phyloP scores from a whole-genome alignment of 192 early-diverging fungal genomes.

The Umbelopsis vinacea region DNA sequence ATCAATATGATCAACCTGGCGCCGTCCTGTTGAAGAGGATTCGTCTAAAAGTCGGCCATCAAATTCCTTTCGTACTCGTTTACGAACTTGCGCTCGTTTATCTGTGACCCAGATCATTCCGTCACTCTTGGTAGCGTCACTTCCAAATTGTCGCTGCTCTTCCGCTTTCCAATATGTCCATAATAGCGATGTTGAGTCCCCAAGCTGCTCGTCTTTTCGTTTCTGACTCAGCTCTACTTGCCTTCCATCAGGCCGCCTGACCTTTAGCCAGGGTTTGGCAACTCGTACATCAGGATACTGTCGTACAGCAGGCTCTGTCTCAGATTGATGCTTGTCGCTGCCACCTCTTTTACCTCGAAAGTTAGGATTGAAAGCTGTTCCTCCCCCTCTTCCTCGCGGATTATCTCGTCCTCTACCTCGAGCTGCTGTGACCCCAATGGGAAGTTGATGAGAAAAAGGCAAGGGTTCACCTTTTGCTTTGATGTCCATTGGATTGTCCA shows the following conservation, averaged over 20 bases:
- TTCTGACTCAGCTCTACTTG: constrained; percentile 13
- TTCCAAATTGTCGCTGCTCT: constrained; percentile 12
- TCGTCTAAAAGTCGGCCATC: constrained; percentile 14
- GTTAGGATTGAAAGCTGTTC: not conserved
- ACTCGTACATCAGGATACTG: constrained; percentile 19
- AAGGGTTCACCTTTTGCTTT: not conserved
- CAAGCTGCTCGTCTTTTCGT: constrained; percentile 22
- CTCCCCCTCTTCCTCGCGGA: not conserved
- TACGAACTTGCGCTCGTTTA: constrained; percentile 22
- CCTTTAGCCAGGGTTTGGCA: constrained; percentile 26
- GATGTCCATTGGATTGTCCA: not conserved
- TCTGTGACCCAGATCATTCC: constrained; percentile 21
- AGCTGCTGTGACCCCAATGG: not conserved
- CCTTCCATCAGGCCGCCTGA: not conserved
- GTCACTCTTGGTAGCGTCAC: constrained; percentile 12
- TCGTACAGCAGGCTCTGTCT: not conserved
- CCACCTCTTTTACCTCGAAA: constrained; percentile 19
- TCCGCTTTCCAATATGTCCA: constrained; percentile 32
- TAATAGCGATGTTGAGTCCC: constrained; percentile 6
- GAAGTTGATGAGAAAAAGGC: constrained; percentile 4
- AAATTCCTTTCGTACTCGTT: constrained; percentile 31
- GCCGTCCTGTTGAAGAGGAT: not conserved
- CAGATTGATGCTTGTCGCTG: not conserved
- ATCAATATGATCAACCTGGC: not conserved
- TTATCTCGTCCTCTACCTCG: constrained; percentile 13